phyloP scores from a whole-genome alignment of 2,329 filamentous ascomycete species.

The Beauveria australis region DNA sequence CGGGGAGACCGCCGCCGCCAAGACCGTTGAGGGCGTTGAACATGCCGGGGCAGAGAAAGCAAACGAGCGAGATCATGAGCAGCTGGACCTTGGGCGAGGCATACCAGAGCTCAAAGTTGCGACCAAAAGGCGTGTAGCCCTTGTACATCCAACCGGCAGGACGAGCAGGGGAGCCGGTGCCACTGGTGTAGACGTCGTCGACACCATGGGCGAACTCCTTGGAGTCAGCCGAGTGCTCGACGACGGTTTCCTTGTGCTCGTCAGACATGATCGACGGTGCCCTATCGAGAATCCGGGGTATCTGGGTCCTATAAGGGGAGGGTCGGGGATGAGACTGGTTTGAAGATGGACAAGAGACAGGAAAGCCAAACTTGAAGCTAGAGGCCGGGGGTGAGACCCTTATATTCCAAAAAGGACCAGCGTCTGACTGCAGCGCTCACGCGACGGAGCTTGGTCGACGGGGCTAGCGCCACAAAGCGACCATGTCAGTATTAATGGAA shows the following conservation, averaged over 20 bases:
- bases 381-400: constrained; percentile 8
- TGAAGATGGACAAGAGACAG: constrained; percentile 3
- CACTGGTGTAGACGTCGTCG: background rate
- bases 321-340: background rate
- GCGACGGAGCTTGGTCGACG: background rate
- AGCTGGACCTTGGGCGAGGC: constrained; percentile 68
- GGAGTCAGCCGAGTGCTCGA: constrained; percentile 10
- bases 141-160: constrained; percentile 62
- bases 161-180: constrained; percentile 19
- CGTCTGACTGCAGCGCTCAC: constrained; percentile 6
- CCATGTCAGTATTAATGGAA: constrained; percentile 3
- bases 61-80: constrained; percentile 50
- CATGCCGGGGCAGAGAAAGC: constrained; percentile 63
- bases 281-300: constrained; percentile 9
- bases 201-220: background rate
- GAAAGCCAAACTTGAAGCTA: background rate
- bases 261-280: constrained; percentile 8
- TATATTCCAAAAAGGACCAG: constrained; percentile 4
- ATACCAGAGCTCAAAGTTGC: constrained; percentile 49
- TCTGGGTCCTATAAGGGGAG: constrained; percentile 4
- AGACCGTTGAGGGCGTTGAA: constrained; percentile 61
- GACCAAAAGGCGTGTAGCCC: constrained; percentile 43
- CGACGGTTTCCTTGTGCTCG: constrained; percentile 6
- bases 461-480: constrained; percentile 7
- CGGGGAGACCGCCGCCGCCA: constrained; percentile 50